These are phyloP conservation scores for Quercus mongolica DNA, from an alignment of 306 rosid genomes.

Conservation along the genomic window DNA sequence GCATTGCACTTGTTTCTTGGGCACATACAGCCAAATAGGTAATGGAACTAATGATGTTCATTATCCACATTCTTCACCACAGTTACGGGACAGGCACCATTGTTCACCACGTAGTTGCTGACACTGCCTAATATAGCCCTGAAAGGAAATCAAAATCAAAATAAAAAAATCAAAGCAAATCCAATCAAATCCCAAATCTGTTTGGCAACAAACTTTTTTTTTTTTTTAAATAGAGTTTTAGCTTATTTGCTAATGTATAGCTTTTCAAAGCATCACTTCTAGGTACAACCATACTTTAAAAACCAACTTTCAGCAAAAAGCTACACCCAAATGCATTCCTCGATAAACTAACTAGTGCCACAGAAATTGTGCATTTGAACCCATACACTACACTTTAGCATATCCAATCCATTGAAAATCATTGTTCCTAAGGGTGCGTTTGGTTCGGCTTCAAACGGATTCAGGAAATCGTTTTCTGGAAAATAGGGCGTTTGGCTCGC, in stretches of 20 bases:
- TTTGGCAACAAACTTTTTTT: no score
- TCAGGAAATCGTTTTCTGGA: no score
- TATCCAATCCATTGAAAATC: not conserved
- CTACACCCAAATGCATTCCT: no score
- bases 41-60: conserved; percentile 6
- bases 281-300: no score
- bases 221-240: no score
- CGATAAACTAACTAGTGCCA: not conserved
- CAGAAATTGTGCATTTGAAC: not conserved
- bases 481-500: no score
- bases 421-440: no score
- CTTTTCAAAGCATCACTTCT: no score
- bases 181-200: conserved; percentile 9
- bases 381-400: no score
- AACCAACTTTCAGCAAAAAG: no score
- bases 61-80: conserved; percentile 54
- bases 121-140: conserved; percentile 90
- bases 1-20: conserved; percentile 19
- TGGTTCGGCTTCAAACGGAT: no score
- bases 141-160: not conserved
- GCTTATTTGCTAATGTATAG: no score
- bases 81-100: conserved; percentile 67
- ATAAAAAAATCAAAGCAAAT: not conserved
- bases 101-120: conserved; percentile 72
- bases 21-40: not conserved